Conservation (phyloP, 1,284 basidiomycete genomes). For the Moesziomyces aphidis region DNA sequence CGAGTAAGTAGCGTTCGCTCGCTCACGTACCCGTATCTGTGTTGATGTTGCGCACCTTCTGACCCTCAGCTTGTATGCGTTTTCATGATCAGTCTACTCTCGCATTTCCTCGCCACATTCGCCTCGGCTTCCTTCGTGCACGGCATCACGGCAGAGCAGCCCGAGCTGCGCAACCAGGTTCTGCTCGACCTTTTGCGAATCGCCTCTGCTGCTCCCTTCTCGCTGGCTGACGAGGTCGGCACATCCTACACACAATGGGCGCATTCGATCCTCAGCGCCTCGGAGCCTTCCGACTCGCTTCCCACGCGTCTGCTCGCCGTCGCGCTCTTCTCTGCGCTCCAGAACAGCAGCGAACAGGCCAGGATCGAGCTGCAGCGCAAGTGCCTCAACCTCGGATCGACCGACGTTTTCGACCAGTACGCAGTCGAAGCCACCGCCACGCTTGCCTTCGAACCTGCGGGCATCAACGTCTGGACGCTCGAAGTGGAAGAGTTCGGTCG, state of each 20-base stretch:
- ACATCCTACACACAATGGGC: constrained; percentile 20
- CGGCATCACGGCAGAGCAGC: constrained; percentile 3
- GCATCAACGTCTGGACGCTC: constrained; percentile 50
- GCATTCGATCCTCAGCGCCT: constrained; percentile 24
- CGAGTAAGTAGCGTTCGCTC: not conserved
- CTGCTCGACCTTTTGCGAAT: constrained; percentile 34
- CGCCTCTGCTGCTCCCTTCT: constrained; percentile 17
- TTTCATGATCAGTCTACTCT: constrained; percentile 8
- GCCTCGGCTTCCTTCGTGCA: constrained; percentile 32
- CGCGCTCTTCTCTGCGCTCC: constrained; percentile 41
- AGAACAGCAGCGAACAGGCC: constrained; percentile 38
- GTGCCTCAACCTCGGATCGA: constrained; percentile 16
- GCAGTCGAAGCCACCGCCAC: constrained; percentile 20
- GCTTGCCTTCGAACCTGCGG: constrained; percentile 21
- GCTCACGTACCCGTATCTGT: no score
- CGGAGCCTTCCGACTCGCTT: constrained; percentile 8
- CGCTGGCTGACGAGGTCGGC: constrained; percentile 10
- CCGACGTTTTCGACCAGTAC: constrained; percentile 9
- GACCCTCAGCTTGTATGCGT: not conserved
- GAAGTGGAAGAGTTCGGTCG: constrained; percentile 37
- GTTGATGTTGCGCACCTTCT: no score
- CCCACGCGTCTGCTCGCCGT: constrained; percentile 53
- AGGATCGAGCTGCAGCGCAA: constrained; percentile 32
- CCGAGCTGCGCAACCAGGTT: constrained; percentile 28
- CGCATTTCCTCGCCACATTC: constrained; percentile 27